A percentile compares a stretch with the other conserved stretches of the same genome.
phyloP scores from a whole-genome alignment of 2,329 filamentous ascomycete species.

The Alternaria triticimaculans region DNA sequence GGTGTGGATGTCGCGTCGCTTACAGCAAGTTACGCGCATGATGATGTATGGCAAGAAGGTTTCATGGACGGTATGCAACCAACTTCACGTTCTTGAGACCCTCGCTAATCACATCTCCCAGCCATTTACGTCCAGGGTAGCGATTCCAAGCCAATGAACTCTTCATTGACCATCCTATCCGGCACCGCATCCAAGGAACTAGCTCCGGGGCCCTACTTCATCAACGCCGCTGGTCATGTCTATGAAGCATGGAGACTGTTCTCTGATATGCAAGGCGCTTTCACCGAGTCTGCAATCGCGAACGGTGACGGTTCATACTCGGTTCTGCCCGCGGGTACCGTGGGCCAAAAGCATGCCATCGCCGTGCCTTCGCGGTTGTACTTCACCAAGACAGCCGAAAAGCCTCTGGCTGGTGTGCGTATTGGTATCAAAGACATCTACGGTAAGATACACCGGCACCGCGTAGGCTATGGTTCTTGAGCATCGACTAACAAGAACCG shows the following conservation, averaged over 20 bases:
- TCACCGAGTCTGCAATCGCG: slow-evolving; percentile 55
- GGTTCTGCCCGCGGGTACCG: slow-evolving; percentile 48
- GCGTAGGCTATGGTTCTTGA: not conserved
- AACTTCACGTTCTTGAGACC: not conserved
- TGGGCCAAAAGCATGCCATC: slow-evolving; percentile 49
- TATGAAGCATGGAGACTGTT: slow-evolving; percentile 60
- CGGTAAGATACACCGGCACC: slow-evolving; percentile 23
- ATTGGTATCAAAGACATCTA: slow-evolving; percentile 69
- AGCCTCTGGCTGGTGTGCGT: slow-evolving; percentile 66
- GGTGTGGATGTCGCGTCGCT: not conserved
- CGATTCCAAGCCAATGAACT: slow-evolving; percentile 31
- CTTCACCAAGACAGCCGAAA: slow-evolving; percentile 56
- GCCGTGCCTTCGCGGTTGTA: slow-evolving; percentile 63
- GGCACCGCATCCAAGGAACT: slow-evolving; percentile 32
- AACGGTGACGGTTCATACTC: slow-evolving; percentile 51
- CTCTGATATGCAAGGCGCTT: slow-evolving; percentile 58
- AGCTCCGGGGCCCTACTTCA: slow-evolving; percentile 59
- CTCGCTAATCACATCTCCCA: slow-evolving; percentile 35
- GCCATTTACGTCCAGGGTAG: slow-evolving; percentile 30
- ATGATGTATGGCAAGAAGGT: slow-evolving; percentile 52
- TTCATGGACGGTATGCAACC: slow-evolving; percentile 44
- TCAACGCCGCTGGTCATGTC: slow-evolving; percentile 54
- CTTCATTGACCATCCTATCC: slow-evolving; percentile 22
- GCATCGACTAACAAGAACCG: slow-evolving; percentile 56
- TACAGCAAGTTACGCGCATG: slow-evolving; percentile 41